Base-by-base conservation (phyloP, 495 filamentous ascomycete genomes). In the Aspergillus cristatus region DNA sequence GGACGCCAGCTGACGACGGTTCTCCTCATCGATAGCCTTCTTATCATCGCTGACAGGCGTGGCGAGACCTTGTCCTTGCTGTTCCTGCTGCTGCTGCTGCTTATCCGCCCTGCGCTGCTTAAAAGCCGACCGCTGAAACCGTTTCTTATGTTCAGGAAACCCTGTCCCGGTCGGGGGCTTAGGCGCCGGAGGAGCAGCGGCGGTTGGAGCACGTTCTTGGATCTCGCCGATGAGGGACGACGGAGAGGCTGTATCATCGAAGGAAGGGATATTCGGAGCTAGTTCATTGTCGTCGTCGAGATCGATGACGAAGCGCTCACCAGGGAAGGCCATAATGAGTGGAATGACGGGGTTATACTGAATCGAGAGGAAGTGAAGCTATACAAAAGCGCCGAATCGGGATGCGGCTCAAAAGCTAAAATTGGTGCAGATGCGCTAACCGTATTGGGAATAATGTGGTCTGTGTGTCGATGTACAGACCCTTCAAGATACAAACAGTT, bases 91-190 rank as follows among this genome's bases (percentile, higher is more conserved):
- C 17, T 17, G 17, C 28, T 40, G 6, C 16, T 22, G 32, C 12
- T 35, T n/a, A 20, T 40, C 40, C 13, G 70, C 64, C 41, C 71
- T 67, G 47, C 74, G 76, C 51, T 85, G 78, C 48, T 85, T 88
- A 70, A 94, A 94, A 18, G 79, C 72, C 5, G 86, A 93, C 0
- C 66, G 50, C 28, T 71, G 67, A n/a, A 60, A 63, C 28, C 90
- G 79, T 50, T 82, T 89, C 51, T 82, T 89, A 62, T 84, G 89
- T 30, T 75, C 75, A 17, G 91, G 91, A 44, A 96, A 97, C 1
- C 90, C 91, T n/a, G 71, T 79, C 4, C 72, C 51, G 15, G 74
- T 70, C 14, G 75, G 74, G 13, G 73, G 57, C 36, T 66, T 73
- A 8, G 81, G 78, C 33, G 70, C 67, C 5, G 86, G 84, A 31